Evolutionary conservation across 495 filamentous ascomycete genomes (phyloP).

Genomic region (Mytilinidion resinicola): DNA sequence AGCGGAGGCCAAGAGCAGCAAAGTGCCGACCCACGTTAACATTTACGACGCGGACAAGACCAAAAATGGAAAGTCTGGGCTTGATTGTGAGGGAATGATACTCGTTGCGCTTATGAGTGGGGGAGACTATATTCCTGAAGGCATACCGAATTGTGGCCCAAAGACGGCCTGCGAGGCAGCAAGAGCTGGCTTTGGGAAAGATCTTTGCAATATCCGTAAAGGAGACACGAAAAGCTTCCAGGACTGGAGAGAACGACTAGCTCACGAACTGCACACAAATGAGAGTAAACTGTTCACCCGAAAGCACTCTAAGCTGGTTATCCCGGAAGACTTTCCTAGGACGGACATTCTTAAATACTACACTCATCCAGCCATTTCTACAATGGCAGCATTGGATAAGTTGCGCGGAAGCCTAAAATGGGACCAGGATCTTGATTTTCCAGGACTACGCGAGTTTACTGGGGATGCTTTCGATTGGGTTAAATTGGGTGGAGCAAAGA

Average conservation of each 20-base stretch:
- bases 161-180: constrained; percentile 87
- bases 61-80: constrained; percentile 45
- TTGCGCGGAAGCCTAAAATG: constrained; percentile 54
- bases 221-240: constrained; percentile 42
- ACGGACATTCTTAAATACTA: constrained; percentile 76
- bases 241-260: constrained; percentile 69
- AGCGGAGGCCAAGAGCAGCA: constrained; percentile 55
- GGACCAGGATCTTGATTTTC: constrained; percentile 59
- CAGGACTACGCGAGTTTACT: constrained; percentile 63
- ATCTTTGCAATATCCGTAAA: constrained; percentile 55
- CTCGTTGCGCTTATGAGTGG: constrained; percentile 92
- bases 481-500: constrained; percentile 67
- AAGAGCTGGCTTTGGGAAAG: constrained; percentile 75
- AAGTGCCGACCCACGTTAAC: constrained; percentile 79
- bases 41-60: constrained; percentile 58
- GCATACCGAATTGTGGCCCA: constrained; percentile 78
- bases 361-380: constrained; percentile 74
- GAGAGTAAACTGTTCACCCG: constrained; percentile 73
- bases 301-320: constrained; percentile 63
- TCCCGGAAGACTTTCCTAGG: constrained; percentile 80
- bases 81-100: constrained; percentile 87
- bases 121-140: constrained; percentile 88
- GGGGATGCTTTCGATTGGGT: constrained; percentile 82
- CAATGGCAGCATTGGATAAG: constrained; percentile 49
- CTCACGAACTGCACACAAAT: constrained; percentile 74